These are phyloP conservation scores for Drosera spatulata DNA, from an alignment of 179 eudicot genomes.

Conservation along the genomic window DNA sequence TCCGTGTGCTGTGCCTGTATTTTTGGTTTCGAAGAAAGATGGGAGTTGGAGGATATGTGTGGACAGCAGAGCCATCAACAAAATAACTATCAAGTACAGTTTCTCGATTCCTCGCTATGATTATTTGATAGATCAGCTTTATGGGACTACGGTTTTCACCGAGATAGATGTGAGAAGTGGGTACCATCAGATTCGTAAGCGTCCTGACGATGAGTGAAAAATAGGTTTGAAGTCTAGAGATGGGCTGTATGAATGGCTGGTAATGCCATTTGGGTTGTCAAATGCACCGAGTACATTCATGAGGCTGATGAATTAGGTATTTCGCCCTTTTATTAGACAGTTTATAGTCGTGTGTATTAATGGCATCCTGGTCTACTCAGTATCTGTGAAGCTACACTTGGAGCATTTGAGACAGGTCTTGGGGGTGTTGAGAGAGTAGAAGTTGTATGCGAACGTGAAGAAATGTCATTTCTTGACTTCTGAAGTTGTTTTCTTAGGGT, in stretches of 20 bases:
- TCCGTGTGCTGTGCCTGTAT: not conserved
- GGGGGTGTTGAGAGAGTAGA: not conserved
- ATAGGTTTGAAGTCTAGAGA: not conserved
- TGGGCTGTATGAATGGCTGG: constrained; percentile 1
- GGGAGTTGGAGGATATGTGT: not conserved
- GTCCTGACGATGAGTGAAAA: not conserved
- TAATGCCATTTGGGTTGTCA: constrained; percentile 1
- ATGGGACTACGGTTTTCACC: not conserved
- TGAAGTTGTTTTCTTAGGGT: not conserved
- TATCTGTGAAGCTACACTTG: no score
- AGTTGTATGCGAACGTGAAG: not conserved
- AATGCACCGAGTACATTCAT: not conserved
- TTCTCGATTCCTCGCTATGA: not conserved
- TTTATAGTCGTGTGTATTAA: not conserved
- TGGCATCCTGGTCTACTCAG: not conserved
- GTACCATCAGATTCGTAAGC: not conserved
- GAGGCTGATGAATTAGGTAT: not conserved
- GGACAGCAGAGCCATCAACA: not conserved
- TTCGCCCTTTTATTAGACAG: not conserved
- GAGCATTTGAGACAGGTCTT: not conserved
- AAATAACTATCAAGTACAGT: not conserved
- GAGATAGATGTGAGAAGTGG: not conserved
- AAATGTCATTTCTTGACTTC: not conserved
- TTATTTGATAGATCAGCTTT: not conserved
- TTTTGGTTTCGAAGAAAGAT: not conserved